Evolutionary conservation across 2,329 filamentous ascomycete species (phyloP).

Genomic region (Cercospora zeae-maydis): DNA sequence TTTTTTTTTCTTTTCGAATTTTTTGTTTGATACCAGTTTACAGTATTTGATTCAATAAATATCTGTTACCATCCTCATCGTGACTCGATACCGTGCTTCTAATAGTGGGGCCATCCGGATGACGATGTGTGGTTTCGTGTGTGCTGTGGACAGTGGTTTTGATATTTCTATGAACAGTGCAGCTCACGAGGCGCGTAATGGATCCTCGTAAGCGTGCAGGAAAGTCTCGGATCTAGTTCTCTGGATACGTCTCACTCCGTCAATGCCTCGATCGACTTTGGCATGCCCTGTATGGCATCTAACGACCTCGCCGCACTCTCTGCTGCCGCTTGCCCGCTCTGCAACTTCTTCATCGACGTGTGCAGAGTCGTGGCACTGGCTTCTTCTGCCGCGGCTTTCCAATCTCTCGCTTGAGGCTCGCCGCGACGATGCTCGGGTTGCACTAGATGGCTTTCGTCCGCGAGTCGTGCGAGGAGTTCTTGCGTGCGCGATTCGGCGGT

Average conservation of each 20-base stretch:
- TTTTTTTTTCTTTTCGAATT: background rate
- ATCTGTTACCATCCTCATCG: background rate
- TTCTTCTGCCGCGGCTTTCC: conserved; percentile 27
- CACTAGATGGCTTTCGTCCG: conserved; percentile 38
- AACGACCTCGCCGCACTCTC: conserved; percentile 20
- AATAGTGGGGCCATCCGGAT: background rate
- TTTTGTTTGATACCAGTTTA: conserved; percentile 5
- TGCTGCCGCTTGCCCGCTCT: conserved; percentile 19
- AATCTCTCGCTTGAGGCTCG: conserved; percentile 27
- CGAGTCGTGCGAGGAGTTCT: conserved; percentile 29
- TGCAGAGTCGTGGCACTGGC: conserved; percentile 19
- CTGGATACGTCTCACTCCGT: background rate
- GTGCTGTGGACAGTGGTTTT: background rate
- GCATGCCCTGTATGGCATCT: conserved; percentile 22
- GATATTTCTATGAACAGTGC: background rate
- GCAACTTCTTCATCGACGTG: conserved; percentile 20
- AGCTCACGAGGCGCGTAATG: background rate
- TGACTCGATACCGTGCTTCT: background rate
- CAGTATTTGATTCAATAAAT: conserved; percentile 1
- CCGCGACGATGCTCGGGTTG: conserved; percentile 24
- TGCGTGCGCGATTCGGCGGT: conserved; percentile 27
- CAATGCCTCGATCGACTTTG: conserved; percentile 16
- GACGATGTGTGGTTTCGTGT: background rate
- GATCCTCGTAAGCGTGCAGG: background rate
- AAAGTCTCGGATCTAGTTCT: background rate